Conservation (phyloP, 345 rosid genomes). For the Citrus unshiu region DNA sequence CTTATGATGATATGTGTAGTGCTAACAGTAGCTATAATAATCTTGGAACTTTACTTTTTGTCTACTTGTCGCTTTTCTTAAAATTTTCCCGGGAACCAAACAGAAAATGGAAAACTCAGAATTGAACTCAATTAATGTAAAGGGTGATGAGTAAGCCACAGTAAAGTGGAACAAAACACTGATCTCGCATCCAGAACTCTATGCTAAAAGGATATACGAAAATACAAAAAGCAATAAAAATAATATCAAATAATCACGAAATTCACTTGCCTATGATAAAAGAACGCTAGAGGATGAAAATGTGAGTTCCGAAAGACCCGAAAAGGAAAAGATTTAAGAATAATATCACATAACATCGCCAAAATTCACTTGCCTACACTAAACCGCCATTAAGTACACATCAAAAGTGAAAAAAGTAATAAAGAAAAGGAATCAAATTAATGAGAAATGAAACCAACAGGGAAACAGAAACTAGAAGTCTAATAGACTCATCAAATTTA, state of each 20-base stretch:
- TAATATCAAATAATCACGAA: not conserved
- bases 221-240: not conserved
- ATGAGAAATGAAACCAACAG: not conserved
- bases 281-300: not conserved
- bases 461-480: not conserved
- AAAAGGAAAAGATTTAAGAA: not conserved
- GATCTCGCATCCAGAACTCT: not conserved
- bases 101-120: not conserved
- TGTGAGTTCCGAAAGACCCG: not conserved
- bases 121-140: not conserved
- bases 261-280: not conserved
- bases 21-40: not conserved
- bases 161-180: not conserved
- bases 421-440: not conserved
- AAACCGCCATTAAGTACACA: not conserved
- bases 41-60: not conserved
- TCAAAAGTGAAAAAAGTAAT: not conserved
- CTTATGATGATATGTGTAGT: not conserved
- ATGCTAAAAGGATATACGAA: not conserved
- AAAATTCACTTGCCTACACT: not conserved
- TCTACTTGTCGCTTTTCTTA: not conserved
- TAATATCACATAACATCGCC: not conserved
- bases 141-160: not conserved
- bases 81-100: slow-evolving; percentile 1
- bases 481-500: not conserved